Percentiles rank a stretch among this genome's conserved stretches.
phyloP scores from a whole-genome alignment of 768 basidiomycete species.

The Mycena filopes region DNA sequence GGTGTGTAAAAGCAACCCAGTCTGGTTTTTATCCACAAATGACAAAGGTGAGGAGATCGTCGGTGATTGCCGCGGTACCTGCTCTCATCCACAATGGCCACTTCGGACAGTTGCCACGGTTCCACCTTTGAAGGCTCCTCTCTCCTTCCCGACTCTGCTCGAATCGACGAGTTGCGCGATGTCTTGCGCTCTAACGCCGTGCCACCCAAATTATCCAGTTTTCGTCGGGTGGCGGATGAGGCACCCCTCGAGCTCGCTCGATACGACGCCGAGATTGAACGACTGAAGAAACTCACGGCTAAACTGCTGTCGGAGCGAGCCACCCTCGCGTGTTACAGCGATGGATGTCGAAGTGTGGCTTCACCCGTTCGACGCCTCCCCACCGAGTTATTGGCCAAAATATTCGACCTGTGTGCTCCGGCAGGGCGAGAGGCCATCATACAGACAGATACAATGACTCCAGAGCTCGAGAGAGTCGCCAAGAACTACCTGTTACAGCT shows the following conservation, averaged over 20 bases:
- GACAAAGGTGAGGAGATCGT: no score
- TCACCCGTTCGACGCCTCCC: neutral
- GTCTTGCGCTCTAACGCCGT: no score
- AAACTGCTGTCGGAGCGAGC: neutral
- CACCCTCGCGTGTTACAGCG: neutral
- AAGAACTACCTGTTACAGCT: neutral
- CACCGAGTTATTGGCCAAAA: neutral
- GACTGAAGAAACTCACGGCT: neutral
- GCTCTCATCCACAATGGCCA: no score
- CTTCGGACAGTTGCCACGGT: no score
- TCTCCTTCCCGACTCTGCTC: no score
- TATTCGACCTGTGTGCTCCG: neutral
- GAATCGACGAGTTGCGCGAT: no score
- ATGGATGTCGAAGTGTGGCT: neutral
- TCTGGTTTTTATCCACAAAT: no score
- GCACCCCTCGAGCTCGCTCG: neutral
- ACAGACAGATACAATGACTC: neutral
- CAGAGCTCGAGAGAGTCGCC: neutral
- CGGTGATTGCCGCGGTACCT: no score
- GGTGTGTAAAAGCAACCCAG: no score
- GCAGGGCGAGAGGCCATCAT: neutral
- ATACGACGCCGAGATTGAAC: neutral
- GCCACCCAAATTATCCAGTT: no score
- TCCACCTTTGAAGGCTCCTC: no score
- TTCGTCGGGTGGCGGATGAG: no score